phyloP scores from a whole-genome alignment of 2,329 filamentous ascomycete genomes.

The Fusarium pilosicola region DNA sequence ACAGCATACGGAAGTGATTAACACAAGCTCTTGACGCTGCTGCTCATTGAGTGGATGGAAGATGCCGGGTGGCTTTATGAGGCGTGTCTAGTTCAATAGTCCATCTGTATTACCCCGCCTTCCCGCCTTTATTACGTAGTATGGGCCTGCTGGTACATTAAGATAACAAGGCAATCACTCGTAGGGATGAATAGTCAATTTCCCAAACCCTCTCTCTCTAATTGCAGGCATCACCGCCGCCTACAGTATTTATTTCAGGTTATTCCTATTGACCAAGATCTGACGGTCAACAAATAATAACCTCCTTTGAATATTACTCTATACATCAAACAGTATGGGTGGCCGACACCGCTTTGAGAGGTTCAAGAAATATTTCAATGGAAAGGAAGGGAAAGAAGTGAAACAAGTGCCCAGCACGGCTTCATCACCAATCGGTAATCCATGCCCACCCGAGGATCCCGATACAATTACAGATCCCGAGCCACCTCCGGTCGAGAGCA shows the following conservation, averaged over 20 bases:
- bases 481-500: neutral
- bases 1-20: neutral
- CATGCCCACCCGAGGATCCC: neutral
- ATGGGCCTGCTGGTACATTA: neutral
- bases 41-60: neutral
- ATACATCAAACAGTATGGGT: neutral
- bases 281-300: neutral
- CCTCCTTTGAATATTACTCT: neutral
- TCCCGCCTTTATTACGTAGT: neutral
- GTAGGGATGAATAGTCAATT: neutral
- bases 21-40: neutral
- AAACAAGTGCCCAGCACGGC: neutral
- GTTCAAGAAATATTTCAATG: neutral
- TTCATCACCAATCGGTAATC: accelerated
- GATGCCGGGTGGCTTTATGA: neutral
- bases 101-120: neutral
- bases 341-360: neutral
- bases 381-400: neutral
- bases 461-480: neutral
- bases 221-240: neutral
- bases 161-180: neutral
- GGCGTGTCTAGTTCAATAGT: neutral
- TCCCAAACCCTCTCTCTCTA: neutral
- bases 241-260: neutral
- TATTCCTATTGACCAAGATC: neutral